Evolutionary conservation across 75 land plant genomes (phyloP).

Genomic region (Selaginella tamariscina): DNA sequence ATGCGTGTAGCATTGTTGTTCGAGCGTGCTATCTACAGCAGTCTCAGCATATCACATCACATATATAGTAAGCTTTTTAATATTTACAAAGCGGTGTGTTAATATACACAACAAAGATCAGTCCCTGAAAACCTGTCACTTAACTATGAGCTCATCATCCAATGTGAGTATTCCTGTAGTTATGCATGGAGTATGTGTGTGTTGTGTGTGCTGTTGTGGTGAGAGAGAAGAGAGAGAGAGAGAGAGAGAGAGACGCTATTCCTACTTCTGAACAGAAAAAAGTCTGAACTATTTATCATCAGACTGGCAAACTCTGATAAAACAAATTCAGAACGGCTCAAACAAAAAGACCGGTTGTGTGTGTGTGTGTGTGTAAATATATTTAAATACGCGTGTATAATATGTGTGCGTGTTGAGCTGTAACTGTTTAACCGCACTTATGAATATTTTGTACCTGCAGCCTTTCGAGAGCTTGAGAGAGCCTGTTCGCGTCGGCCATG

Average conservation of each 20-base stretch:
- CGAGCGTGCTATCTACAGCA: not conserved
- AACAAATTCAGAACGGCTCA: not conserved
- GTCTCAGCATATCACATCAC: not conserved
- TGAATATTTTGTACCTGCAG: constrained; percentile 19
- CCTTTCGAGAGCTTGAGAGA: constrained; percentile 27
- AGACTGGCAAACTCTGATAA: too few species aligned
- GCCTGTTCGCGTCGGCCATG: constrained; percentile 21
- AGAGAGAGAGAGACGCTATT: too few species aligned
- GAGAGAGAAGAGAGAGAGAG: too few species aligned
- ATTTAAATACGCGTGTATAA: not conserved
- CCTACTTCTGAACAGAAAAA: too few species aligned
- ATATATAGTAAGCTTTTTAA: not conserved
- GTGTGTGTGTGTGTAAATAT: not conserved
- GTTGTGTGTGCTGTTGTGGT: too few species aligned
- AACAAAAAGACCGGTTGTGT: not conserved
- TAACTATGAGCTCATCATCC: too few species aligned
- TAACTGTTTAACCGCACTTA: not conserved
- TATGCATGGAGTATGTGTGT: too few species aligned
- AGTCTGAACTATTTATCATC: too few species aligned
- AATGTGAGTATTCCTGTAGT: too few species aligned
- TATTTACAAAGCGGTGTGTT: too few species aligned
- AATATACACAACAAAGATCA: not conserved
- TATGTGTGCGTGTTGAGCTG: not conserved
- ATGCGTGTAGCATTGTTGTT: not conserved
- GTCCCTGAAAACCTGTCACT: not conserved